Base-by-base conservation (phyloP, 352 stramenopile genomes). In the Phytopythium mirpurense region DNA sequence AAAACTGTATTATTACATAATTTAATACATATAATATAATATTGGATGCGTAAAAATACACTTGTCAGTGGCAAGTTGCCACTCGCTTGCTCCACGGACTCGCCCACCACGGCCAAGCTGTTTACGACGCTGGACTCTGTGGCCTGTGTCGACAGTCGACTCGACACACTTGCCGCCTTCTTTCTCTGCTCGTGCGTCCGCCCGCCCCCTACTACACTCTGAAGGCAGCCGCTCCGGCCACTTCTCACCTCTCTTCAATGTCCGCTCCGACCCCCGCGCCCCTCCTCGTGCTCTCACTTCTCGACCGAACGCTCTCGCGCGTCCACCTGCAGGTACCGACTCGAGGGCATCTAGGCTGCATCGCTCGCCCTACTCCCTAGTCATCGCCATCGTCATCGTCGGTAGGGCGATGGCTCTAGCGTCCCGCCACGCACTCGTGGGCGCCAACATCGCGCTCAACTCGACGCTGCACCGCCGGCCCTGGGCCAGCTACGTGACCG, bases 401-500 rank as follows among this genome's bases (percentile, higher is more conserved):
- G 2, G 11, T 36, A 5, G 32, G 32, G 36, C 19, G 5, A 38
- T 57, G 41, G 38, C 18, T 29, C 12, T 34, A 8, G 12, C n/a
- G 3, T 18, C 18, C 7, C 38, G 26, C 19, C 16, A 7, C 0
- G n/a, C 21, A 16, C 48, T 54, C 21, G 15, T 35, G 16, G 26
- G 14, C 4, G 44, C 47, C 46, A 71, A 68, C 29, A 49, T 54
- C 38, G 24, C 44, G 10, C 10, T 65, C 51, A 71, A 67, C 32
- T 37, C 59, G 24, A 31, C 51, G 24, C 59, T 71, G 14, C 56
- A 54, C 37, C 49, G 56, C 31, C 48, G 59, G 36, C 48, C 59
- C 3, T 71, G 63, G 63, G 38, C 59, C 8, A 37, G 54, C 27
- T 68, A 57, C 52, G 27, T 45, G 10, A 57, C 64, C 27, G 35